phyloP scores from a whole-genome alignment of 495 filamentous ascomycete species.

The Usnea hakonensis region DNA sequence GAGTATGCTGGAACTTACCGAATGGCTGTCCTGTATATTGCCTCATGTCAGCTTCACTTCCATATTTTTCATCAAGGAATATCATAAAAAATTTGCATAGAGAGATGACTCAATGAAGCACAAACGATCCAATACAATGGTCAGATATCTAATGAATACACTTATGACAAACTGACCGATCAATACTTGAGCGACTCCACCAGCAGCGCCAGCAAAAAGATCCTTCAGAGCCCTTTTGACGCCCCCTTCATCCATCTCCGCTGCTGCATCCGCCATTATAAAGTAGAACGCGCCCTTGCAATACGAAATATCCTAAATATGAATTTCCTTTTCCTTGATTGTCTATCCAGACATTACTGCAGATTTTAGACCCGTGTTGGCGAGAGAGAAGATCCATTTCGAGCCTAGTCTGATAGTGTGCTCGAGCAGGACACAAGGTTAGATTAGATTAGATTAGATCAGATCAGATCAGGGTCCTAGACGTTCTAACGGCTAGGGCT shows the following conservation, averaged over 20 bases:
- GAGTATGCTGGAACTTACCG: slow-evolving; percentile 36
- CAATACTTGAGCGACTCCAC: slow-evolving; percentile 89
- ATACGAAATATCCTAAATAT: too few species aligned
- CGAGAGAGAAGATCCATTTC: not conserved
- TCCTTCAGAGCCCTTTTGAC: slow-evolving; percentile 72
- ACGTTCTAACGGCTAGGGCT: too few species aligned
- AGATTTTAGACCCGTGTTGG: too few species aligned
- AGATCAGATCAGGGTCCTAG: too few species aligned
- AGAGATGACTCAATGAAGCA: too few species aligned
- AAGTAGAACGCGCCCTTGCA: not conserved
- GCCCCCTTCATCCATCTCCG: slow-evolving; percentile 28
- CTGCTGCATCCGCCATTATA: slow-evolving; percentile 14
- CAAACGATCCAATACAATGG: too few species aligned
- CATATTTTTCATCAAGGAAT: not conserved
- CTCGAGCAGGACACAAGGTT: too few species aligned
- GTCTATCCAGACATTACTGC: not conserved
- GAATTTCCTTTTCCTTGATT: not conserved
- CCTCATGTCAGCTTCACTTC: not conserved
- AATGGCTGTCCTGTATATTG: slow-evolving; percentile 75
- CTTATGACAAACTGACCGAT: slow-evolving; percentile 56
- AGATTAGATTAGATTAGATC: not conserved
- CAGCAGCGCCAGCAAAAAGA: slow-evolving; percentile 80
- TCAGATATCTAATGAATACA: not conserved
- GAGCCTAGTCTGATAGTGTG: not conserved
- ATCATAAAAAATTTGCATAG: not conserved